These are phyloP conservation scores for Ustulina deusta DNA, from an alignment of 2,329 filamentous ascomycete genomes.

Conservation along the genomic window DNA sequence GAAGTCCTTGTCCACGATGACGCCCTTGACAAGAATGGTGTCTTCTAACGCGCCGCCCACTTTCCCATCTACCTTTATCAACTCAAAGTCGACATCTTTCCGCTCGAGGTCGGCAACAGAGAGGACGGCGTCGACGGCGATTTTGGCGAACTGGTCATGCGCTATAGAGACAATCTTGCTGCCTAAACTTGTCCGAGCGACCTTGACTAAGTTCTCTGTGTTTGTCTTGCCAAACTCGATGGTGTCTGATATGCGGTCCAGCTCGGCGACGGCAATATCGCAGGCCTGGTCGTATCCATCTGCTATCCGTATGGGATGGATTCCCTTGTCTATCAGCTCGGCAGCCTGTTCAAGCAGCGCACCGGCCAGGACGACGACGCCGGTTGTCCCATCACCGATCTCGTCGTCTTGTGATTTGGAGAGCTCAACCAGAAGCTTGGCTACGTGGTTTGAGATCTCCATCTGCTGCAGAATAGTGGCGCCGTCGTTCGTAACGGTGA, in stretches of 20 bases:
- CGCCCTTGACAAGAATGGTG: slow-evolving; percentile 93
- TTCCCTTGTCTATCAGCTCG: slow-evolving; percentile 99
- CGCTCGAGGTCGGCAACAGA: slow-evolving; percentile 96
- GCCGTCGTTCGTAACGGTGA: slow-evolving; percentile 98
- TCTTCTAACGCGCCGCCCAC: slow-evolving; percentile 95
- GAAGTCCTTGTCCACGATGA: slow-evolving; percentile 99
- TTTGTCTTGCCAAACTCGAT: slow-evolving; percentile 86
- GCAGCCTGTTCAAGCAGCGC: slow-evolving; percentile 96
- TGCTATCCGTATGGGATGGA: slow-evolving; percentile 97
- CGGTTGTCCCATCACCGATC: slow-evolving; percentile 97
- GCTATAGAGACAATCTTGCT: slow-evolving; percentile 99
- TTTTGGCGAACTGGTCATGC: slow-evolving; percentile 97
- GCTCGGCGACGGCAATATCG: slow-evolving; percentile 91
- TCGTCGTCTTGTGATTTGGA: slow-evolving; percentile 99
- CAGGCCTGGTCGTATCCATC: slow-evolving; percentile 98
- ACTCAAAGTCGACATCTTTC: slow-evolving; percentile 97
- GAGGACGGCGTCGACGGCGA: slow-evolving; percentile 95
- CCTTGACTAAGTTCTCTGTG: slow-evolving; percentile 89
- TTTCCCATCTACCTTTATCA: slow-evolving; percentile 99
- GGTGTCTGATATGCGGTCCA: slow-evolving; percentile 92
- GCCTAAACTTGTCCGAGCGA: slow-evolving; percentile 93
- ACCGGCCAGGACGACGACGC: slow-evolving; percentile 94
- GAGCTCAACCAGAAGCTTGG: slow-evolving; percentile 94
- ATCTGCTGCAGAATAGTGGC: slow-evolving; percentile 98
- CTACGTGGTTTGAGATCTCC: slow-evolving; percentile 99